A percentile compares a stretch with the other conserved stretches of the same genome.
Conservation (phyloP, 2,329 filamentous ascomycete species). For the Aspergillus chevalieri region DNA sequence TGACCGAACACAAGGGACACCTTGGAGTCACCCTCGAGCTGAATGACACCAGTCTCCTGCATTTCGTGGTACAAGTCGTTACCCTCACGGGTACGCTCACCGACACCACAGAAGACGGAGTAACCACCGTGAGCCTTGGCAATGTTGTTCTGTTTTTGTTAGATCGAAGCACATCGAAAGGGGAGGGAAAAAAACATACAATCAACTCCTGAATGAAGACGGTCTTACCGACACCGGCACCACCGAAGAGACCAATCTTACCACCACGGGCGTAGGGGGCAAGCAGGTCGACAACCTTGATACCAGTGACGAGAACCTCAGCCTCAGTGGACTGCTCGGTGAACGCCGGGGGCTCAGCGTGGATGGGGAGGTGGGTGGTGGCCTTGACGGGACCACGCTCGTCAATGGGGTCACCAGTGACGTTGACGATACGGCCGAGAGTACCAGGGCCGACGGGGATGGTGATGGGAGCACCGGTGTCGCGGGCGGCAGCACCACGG, state of each 20-base stretch:
- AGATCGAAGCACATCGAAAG: neutral
- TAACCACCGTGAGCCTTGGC: slow-evolving; percentile 99
- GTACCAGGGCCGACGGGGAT: slow-evolving; percentile 91
- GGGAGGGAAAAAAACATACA: slow-evolving; percentile 44
- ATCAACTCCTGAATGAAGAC: slow-evolving; percentile 99
- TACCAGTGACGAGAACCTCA: slow-evolving; percentile 96
- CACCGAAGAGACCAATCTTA: slow-evolving; percentile 99
- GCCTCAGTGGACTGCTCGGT: slow-evolving; percentile 91
- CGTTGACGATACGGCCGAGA: slow-evolving; percentile 99
- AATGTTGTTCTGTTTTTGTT: slow-evolving; percentile 77
- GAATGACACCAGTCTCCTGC: slow-evolving; percentile 99
- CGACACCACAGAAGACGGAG: slow-evolving; percentile 99
- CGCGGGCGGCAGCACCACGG: slow-evolving; percentile 75
- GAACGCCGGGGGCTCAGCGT: slow-evolving; percentile 89
- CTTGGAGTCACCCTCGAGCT: slow-evolving; percentile 99
- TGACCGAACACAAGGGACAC: slow-evolving; percentile 99
- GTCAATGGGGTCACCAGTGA: slow-evolving; percentile 99
- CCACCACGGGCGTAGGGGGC: slow-evolving; percentile 99
- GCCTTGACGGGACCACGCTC: slow-evolving; percentile 98
- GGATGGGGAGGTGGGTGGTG: slow-evolving; percentile 80
- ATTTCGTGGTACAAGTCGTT: slow-evolving; percentile 99
- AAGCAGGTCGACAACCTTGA: slow-evolving; percentile 99
- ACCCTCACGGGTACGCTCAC: slow-evolving; percentile 99
- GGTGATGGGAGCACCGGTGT: slow-evolving; percentile 92
- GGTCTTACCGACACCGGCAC: slow-evolving; percentile 99